Evolutionary conservation across 1,139 yeast genomes (phyloP).

Genomic region (Chernovozyma sophiae-reginae): DNA sequence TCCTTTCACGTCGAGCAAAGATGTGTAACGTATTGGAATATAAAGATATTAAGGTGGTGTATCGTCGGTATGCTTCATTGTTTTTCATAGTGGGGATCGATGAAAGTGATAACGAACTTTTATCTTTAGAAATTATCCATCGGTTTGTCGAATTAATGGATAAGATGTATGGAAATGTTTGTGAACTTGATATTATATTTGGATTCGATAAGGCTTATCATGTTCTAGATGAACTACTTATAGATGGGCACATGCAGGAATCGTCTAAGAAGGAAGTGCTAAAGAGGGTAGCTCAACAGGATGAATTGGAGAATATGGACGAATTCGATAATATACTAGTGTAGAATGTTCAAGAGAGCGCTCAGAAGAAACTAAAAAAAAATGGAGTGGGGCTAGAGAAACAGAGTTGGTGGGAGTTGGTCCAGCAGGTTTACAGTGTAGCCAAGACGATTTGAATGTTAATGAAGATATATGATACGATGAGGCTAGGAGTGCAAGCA

Average conservation of each 20-base stretch:
- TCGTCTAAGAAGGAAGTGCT: constrained; percentile 77
- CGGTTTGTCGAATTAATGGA: constrained; percentile 97
- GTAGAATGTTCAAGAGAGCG: too few species aligned
- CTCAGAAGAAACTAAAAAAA: too few species aligned
- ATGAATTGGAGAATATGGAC: constrained; percentile 53
- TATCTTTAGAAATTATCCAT: constrained; percentile 83
- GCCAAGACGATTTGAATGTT: too few species aligned
- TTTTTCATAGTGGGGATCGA: constrained; percentile 87
- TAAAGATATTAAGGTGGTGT: constrained; percentile 81
- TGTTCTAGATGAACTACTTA: constrained; percentile 82
- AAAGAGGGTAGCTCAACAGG: constrained; percentile 73
- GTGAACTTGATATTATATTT: constrained; percentile 90
- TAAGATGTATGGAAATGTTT: constrained; percentile 91
- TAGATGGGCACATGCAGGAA: constrained; percentile 82
- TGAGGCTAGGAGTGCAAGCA: too few species aligned
- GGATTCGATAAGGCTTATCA: constrained; percentile 92
- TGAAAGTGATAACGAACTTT: constrained; percentile 78
- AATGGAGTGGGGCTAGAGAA: too few species aligned
- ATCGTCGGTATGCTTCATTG: constrained; percentile 88
- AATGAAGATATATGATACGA: too few species aligned
- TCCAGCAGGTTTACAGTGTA: too few species aligned
- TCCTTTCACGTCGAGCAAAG: constrained; percentile 80
- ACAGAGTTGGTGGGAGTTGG: background rate
- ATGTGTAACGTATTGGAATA: constrained; percentile 97
- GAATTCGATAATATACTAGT: constrained; percentile 43